Conservation (phyloP, 148 eudicot species). For the Agrostemma githago region DNA sequence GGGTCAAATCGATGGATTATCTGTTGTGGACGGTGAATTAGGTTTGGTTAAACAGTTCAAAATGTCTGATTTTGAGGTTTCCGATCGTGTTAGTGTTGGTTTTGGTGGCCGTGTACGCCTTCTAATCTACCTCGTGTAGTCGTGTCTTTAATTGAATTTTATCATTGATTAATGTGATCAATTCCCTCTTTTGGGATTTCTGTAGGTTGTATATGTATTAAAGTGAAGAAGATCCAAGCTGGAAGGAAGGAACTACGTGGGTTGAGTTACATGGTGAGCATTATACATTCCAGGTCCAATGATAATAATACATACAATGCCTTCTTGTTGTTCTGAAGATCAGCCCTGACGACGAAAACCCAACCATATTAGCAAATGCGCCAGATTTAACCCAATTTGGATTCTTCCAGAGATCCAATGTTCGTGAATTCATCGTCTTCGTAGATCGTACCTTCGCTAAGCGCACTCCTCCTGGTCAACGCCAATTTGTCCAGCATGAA, state of each 20-base stretch:
- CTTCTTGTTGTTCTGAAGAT: too few species aligned
- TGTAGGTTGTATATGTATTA: constrained; percentile 41
- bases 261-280: too few species aligned
- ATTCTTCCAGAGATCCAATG: constrained; percentile 67
- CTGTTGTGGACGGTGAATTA: constrained; percentile 51
- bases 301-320: too few species aligned
- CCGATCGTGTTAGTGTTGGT: constrained; percentile 78
- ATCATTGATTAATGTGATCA: constrained; percentile 1
- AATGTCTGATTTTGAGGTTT: constrained; percentile 67
- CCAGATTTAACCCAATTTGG: constrained; percentile 64
- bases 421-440: constrained; percentile 71
- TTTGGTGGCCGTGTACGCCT: constrained; percentile 71
- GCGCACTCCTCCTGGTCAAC: constrained; percentile 61
- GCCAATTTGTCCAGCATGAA: constrained; percentile 84
- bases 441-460: constrained; percentile 72
- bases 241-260: too few species aligned
- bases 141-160: background rate
- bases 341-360: too few species aligned
- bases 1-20: constrained; percentile 27
- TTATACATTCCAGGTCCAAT: too few species aligned
- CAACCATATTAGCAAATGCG: too few species aligned
- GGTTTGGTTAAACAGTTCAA: constrained; percentile 68
- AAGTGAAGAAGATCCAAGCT: too few species aligned
- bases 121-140: background rate
- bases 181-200: constrained; percentile 1